Conservation (phyloP, 257 asterid species). For the Petunia secreta region DNA sequence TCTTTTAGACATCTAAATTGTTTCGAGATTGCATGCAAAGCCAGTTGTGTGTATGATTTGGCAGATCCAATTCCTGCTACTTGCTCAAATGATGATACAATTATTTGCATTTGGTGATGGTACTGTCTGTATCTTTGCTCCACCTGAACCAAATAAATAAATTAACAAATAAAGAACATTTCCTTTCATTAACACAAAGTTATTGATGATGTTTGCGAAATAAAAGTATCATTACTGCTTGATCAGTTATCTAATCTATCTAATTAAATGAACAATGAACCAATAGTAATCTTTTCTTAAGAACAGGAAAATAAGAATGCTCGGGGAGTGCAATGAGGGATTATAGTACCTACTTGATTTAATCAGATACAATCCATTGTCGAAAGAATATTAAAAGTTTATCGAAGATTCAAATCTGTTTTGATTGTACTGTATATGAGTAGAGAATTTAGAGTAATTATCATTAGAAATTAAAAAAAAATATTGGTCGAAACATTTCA, state of each 20-base stretch:
- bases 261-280: no score
- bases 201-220: not conserved
- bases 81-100: slow-evolving; percentile 59
- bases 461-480: not conserved
- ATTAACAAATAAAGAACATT: not conserved
- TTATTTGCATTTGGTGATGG: slow-evolving; percentile 66
- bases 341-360: no score
- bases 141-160: slow-evolving; percentile 43
- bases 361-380: no score
- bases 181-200: not conserved
- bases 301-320: no score
- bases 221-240: not conserved
- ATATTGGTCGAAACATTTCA: not conserved
- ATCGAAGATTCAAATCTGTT: no score
- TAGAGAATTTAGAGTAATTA: not conserved
- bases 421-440: not conserved
- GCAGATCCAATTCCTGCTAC: slow-evolving; percentile 72
- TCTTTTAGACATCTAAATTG: slow-evolving; percentile 66
- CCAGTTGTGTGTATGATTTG: slow-evolving; percentile 61
- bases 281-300: no score
- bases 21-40: slow-evolving; percentile 62
- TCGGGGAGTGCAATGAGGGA: no score
- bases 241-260: no score
- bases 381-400: no score
- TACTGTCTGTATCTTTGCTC: slow-evolving; percentile 70